Evolutionary conservation across 148 eudicot genomes (phyloP).

Genomic region (Suaeda aralocaspica): DNA sequence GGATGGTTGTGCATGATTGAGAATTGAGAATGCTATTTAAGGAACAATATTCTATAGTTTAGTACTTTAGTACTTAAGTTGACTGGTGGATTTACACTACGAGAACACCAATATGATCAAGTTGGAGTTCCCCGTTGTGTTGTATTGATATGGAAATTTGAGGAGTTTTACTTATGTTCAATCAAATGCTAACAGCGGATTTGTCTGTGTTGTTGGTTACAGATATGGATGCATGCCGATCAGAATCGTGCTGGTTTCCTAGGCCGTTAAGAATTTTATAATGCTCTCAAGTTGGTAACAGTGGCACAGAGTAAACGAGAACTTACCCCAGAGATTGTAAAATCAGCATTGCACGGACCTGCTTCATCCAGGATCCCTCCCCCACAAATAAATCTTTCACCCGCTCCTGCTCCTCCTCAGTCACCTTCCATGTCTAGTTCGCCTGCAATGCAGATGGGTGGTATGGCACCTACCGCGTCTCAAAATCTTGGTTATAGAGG

Average conservation of each 20-base stretch:
- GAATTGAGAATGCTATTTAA: no score
- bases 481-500: constrained; percentile 68
- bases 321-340: constrained; percentile 93
- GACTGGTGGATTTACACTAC: no score
- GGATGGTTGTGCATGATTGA: no score
- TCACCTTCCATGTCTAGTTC: constrained; percentile 38
- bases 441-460: constrained; percentile 49
- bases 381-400: constrained; percentile 73
- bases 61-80: no score
- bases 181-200: not conserved
- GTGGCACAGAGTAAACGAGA: constrained; percentile 98
- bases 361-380: constrained; percentile 96
- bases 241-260: constrained; percentile 84
- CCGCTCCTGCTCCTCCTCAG: constrained; percentile 47
- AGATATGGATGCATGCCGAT: constrained; percentile 96
- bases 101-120: constrained; percentile 1
- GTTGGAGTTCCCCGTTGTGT: not conserved
- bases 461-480: constrained; percentile 38
- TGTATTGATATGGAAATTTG: not conserved
- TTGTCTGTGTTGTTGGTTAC: constrained; percentile 27
- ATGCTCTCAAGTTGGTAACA: constrained; percentile 90
- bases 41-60: no score
- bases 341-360: constrained; percentile 87
- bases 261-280: constrained; percentile 77
- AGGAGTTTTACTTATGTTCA: not conserved